These are phyloP conservation scores for Ogataea pignaliae DNA, from an alignment of 805 yeast genomes.

Conservation along the genomic window DNA sequence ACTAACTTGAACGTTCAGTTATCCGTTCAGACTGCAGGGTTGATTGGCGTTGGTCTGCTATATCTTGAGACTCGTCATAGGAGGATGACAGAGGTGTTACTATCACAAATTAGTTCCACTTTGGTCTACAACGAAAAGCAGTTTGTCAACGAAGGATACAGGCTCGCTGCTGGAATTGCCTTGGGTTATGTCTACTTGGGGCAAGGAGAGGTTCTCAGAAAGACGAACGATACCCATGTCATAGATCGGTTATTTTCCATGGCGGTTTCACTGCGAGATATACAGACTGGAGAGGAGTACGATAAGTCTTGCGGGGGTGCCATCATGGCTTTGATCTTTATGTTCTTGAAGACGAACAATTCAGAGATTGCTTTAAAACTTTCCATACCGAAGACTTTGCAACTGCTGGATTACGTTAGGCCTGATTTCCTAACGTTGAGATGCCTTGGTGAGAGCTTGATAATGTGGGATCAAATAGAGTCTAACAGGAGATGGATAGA, in stretches of 20 bases:
- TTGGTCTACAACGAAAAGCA: slow-evolving; percentile 51
- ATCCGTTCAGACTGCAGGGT: slow-evolving; percentile 86
- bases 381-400: slow-evolving; percentile 53
- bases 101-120: slow-evolving; percentile 61
- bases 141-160: slow-evolving; percentile 70
- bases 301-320: slow-evolving; percentile 75
- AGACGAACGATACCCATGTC: slow-evolving; percentile 52
- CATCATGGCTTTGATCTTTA: slow-evolving; percentile 66
- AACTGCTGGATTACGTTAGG: slow-evolving; percentile 62
- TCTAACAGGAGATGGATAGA: slow-evolving; percentile 51
- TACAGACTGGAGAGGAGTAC: slow-evolving; percentile 50
- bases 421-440: slow-evolving; percentile 74
- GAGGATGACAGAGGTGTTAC: slow-evolving; percentile 75
- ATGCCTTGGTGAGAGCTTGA: slow-evolving; percentile 56
- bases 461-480: slow-evolving; percentile 68
- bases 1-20: slow-evolving; percentile 80
- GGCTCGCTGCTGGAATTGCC: slow-evolving; percentile 84
- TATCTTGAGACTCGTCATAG: slow-evolving; percentile 77
- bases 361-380: slow-evolving; percentile 55
- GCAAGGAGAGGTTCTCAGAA: slow-evolving; percentile 54
- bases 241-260: slow-evolving; percentile 54
- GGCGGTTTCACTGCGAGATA: slow-evolving; percentile 59
- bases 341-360: slow-evolving; percentile 67
- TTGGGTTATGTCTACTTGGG: slow-evolving; percentile 83
- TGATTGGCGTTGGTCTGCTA: slow-evolving; percentile 83